Base-by-base conservation (phyloP, 2,329 filamentous ascomycete genomes). In the Arthrocladium fulminans region DNA sequence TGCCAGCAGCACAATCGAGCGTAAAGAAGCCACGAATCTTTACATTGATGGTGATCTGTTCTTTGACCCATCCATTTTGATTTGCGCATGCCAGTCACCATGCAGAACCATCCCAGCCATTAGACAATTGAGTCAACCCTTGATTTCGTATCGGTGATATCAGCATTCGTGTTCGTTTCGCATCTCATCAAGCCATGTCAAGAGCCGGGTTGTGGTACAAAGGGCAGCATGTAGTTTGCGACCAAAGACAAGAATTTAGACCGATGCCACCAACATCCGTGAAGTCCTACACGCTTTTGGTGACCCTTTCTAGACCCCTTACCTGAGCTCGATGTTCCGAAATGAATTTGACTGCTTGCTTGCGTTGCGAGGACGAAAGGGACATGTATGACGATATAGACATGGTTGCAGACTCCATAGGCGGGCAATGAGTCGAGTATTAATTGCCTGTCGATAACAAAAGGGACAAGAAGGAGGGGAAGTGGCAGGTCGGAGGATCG, bases 161-260 rank as follows among this genome's bases (percentile, higher is more conserved):
- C 32, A 9, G 32, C 32, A 15, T 35, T 15, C 13, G 13, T 35
- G 17, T 35, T 35, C 32, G 32, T 8, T 35, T 35, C 32, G 13
- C 32, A 35, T 35, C 32, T 35, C 32, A n/a, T 35, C 24, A 25
- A 25, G 32, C 20, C 32, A 47, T 40, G 45, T n/a, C 20, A 20
- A 25, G 24, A 47, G 22, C 23, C 20, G 23, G 35, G 19, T 39
- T 24, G 30, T 47, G 22, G 41, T 44, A 44, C 41, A 44, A 27
- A 3, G 19, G 41, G 32, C 41, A 44, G 27, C 27, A 7, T 12
- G 20, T 15, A 23, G 20, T n/a, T 13, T 19, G 41, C 32, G n/a
- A 25, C n/a, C 41, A 19, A 30, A 30, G 23, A 8, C 23, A 30
- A 32, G 3, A 44, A 30, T 3, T 40, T 19, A 32, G 25, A 44